These are phyloP conservation scores for Colletotrichum chlorophyti DNA, from an alignment of 2,329 filamentous ascomycete species.

Conservation along the genomic window DNA sequence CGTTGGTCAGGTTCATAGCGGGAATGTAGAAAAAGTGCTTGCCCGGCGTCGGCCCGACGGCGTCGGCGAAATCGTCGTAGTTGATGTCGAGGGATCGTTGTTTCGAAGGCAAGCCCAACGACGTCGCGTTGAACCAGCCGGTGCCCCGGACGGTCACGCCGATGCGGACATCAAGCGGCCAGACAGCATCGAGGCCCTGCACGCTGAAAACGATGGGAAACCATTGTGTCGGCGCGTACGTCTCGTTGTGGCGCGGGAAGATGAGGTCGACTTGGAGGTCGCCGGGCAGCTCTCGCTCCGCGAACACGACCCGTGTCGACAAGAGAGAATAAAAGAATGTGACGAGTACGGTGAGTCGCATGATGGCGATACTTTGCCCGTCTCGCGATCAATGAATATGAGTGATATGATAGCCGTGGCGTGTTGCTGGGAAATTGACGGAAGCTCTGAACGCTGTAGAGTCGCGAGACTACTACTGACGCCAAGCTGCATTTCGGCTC, in stretches of 20 bases:
- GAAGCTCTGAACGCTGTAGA: too few relatives aligned
- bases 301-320: neutral
- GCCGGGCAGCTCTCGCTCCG: constrained; percentile 1
- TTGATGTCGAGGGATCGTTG: too few relatives aligned
- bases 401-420: too few relatives aligned
- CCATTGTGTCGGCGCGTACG: constrained; percentile 30
- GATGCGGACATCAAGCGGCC: neutral
- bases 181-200: constrained; percentile 30
- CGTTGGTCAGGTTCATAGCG: neutral
- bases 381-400: too few relatives aligned
- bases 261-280: constrained; percentile 30
- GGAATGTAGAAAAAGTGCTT: neutral
- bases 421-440: too few relatives aligned
- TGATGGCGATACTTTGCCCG: too few relatives aligned
- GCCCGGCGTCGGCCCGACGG: neutral
- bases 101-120: too few relatives aligned
- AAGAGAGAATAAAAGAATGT: neutral
- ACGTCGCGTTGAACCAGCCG: too few relatives aligned
- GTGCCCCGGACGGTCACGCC: neutral
- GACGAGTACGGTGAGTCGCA: neutral
- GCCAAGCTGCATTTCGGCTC: too few relatives aligned
- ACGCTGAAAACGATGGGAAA: constrained; percentile 36
- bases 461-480: too few relatives aligned
- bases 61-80: neutral
- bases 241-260: constrained; percentile 38